These are phyloP conservation scores for Grammothele lineata DNA, from an alignment of 768 basidiomycete species.

Conservation along the genomic window DNA sequence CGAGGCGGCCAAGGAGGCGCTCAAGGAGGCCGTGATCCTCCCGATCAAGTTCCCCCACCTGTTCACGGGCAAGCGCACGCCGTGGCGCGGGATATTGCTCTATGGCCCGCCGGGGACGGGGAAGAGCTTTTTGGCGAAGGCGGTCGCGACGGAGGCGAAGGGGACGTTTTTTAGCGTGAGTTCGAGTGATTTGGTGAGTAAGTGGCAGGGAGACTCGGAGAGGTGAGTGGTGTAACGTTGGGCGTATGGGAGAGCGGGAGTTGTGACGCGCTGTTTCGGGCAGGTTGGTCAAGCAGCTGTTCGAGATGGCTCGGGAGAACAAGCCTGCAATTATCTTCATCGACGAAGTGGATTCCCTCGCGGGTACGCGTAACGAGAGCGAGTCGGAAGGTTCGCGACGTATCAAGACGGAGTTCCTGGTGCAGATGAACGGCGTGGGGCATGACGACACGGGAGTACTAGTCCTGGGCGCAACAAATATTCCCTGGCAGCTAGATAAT, in stretches of 20 bases:
- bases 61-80: constrained; percentile 97
- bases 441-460: constrained; percentile 96
- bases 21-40: constrained; percentile 98
- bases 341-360: constrained; percentile 96
- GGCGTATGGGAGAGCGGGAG: no score
- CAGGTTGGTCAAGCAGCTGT: constrained; percentile 93
- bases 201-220: constrained; percentile 99
- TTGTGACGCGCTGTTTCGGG: neutral
- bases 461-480: constrained; percentile 96
- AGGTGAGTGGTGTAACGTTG: constrained; percentile 45
- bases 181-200: constrained; percentile 93
- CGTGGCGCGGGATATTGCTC: constrained; percentile 92
- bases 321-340: constrained; percentile 99
- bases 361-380: constrained; percentile 92
- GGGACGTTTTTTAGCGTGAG: constrained; percentile 98
- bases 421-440: constrained; percentile 99
- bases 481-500: constrained; percentile 96
- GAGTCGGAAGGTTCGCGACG: constrained; percentile 96
- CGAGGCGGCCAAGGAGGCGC: constrained; percentile 88
- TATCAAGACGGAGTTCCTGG: constrained; percentile 95
- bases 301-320: constrained; percentile 91
- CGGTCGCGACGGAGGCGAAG: constrained; percentile 98
- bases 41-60: constrained; percentile 99
- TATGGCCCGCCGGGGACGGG: constrained; percentile 99
- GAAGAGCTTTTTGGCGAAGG: constrained; percentile 95